These are phyloP conservation scores for Salvia sclarea DNA, from an alignment of 305 asterid genomes.

Conservation along the genomic window DNA sequence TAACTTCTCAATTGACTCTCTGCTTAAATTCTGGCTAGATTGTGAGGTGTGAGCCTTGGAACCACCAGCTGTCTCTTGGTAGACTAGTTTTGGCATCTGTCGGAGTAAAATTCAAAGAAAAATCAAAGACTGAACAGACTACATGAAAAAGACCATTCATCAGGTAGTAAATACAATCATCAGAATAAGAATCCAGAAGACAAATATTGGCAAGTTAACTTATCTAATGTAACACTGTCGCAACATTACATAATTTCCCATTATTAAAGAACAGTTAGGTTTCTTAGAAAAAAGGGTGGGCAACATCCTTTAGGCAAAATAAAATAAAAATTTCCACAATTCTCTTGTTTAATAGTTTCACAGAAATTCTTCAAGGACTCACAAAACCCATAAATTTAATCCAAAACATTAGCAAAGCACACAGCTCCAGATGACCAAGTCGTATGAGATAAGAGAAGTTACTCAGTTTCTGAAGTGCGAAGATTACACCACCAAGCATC, in stretches of 20 bases:
- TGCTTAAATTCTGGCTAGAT: slow-evolving; percentile 42
- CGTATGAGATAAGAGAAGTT: background rate
- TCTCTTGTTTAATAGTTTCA: slow-evolving; percentile 6
- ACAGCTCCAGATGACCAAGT: slow-evolving; percentile 1
- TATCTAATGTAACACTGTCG: background rate
- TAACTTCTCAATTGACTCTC: slow-evolving; percentile 50
- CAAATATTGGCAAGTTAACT: slow-evolving; percentile 18
- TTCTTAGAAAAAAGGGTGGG: background rate
- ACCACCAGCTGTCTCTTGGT: slow-evolving; percentile 53
- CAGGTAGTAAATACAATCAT: slow-evolving; percentile 20
- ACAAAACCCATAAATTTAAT: background rate
- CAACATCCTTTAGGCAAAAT: background rate
- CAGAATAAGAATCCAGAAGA: slow-evolving; percentile 17
- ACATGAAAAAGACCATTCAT: slow-evolving; percentile 1
- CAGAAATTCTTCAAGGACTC: slow-evolving; percentile 4
- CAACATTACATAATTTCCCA: slow-evolving; percentile 3
- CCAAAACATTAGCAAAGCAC: slow-evolving; percentile 14
- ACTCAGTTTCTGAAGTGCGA: background rate
- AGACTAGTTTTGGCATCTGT: slow-evolving; percentile 87
- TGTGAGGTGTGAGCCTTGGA: slow-evolving; percentile 41
- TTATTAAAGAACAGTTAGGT: background rate
- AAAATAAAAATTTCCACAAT: slow-evolving; percentile 5
- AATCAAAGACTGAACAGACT: background rate
- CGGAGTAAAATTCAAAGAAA: slow-evolving; percentile 30
- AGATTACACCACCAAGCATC: slow-evolving; percentile 12